These are phyloP conservation scores for Zopfochytrium polystomum DNA, from an alignment of 371 early-diverging fungal species.

Conservation along the genomic window DNA sequence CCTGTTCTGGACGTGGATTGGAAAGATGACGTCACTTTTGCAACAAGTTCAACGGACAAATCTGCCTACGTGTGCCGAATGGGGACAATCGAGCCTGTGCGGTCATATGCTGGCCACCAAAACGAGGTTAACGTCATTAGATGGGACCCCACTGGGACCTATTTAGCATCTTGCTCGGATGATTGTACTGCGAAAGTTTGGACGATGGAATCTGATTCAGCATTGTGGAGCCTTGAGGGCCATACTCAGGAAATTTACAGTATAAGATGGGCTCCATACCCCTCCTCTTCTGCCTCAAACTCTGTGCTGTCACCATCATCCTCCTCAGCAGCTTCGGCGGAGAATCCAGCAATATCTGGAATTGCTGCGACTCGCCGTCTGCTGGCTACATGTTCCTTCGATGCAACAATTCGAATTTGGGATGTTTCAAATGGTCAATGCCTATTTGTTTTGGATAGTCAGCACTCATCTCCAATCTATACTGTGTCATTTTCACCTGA, in stretches of 20 bases:
- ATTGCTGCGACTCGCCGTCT: constrained; percentile 25
- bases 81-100: constrained; percentile 62
- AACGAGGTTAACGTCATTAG: constrained; percentile 84
- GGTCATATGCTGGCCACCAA: constrained; percentile 70
- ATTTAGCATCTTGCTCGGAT: constrained; percentile 89
- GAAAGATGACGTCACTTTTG: constrained; percentile 87
- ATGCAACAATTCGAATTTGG: constrained; percentile 87
- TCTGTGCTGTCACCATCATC: not conserved
- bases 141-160: constrained; percentile 80
- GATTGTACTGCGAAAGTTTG: constrained; percentile 82
- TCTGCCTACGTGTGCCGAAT: constrained; percentile 77
- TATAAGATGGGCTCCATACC: constrained; percentile 67
- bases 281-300: constrained; percentile 2
- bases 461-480: constrained; percentile 78
- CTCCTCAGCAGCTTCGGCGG: not conserved
- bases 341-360: not conserved
- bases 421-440: constrained; percentile 70
- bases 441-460: constrained; percentile 64
- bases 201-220: constrained; percentile 35
- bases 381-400: constrained; percentile 75
- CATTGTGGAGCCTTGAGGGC: constrained; percentile 54
- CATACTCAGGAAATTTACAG: constrained; percentile 77
- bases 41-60: constrained; percentile 84
- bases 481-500: constrained; percentile 84
- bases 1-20: constrained; percentile 86